A percentile compares a stretch with the other conserved stretches of the same genome.
These are phyloP conservation scores for Lepidium campestre DNA, from an alignment of 441 rosid genomes.

Conservation along the genomic window DNA sequence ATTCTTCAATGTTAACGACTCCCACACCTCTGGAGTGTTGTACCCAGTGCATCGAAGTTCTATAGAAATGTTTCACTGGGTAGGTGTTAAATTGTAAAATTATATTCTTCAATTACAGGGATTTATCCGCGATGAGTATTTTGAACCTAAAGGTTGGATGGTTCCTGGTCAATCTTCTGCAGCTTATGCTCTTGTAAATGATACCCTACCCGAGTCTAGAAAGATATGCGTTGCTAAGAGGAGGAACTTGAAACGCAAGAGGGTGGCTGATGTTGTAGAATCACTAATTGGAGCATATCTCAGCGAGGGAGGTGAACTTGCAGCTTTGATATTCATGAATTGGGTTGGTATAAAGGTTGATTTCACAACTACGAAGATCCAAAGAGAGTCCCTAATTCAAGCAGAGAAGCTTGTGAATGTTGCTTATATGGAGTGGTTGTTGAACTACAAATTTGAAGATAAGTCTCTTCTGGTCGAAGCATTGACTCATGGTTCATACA, in stretches of 20 bases:
- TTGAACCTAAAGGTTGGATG: conserved; percentile 69
- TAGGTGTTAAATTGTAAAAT: not conserved
- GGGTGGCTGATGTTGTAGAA: conserved; percentile 82
- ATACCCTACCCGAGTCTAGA: conserved; percentile 27
- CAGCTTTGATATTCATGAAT: conserved; percentile 51
- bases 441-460: conserved; percentile 59
- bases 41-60: not conserved
- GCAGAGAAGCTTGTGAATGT: conserved; percentile 48
- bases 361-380: conserved; percentile 30
- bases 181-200: conserved; percentile 34
- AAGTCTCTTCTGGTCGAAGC: conserved; percentile 80
- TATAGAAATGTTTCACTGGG: not conserved
- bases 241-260: conserved; percentile 54
- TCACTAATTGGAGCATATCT: conserved; percentile 79
- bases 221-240: conserved; percentile 40
- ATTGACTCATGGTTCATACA: conserved; percentile 88
- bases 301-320: conserved; percentile 68
- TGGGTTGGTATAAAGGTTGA: conserved; percentile 73
- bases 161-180: conserved; percentile 56
- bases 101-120: conserved; percentile 44
- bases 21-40: not conserved
- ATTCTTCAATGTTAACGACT: not conserved
- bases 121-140: conserved; percentile 64
- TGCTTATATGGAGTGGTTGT: conserved; percentile 38
- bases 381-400: conserved; percentile 26